Base-by-base conservation (phyloP, 257 asterid species). In the Rehmannia glutinosa region DNA sequence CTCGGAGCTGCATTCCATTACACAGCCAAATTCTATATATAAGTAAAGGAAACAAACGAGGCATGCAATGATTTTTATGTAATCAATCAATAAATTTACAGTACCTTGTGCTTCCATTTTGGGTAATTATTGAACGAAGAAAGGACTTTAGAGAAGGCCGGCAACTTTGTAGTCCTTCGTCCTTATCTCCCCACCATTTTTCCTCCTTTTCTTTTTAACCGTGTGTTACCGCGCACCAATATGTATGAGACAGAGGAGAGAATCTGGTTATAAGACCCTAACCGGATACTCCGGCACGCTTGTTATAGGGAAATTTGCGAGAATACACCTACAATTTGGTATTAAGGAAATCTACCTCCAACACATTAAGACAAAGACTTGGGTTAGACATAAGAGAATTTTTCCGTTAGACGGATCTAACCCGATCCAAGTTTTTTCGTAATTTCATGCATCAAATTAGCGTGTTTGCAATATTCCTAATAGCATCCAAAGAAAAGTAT, bases 31-130 rank as follows among this genome's bases (percentile, higher is more conserved):
- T 23, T 50, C 16, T 2, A 51, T 23, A 47, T 39, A 55, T 8
- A 27, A 52, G 35, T 20, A 51, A 25, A 12, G 35, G 39, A 8
- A 17, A 38, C 13, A 30, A 49, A 45, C 21, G 8, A 15, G 3
- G 17, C 21, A 47, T 6, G 33, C 10, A 60, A 19, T 25, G 6
- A 63, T 17, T 35, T 36, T 54, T 0, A 39, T 5, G 11, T 3
- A 75, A 52, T 51, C 8, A 42, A 57, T 20, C 49, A 39, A 3
- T 1, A 17, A 4, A n/a, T 27, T 17, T 47, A 0, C n/a, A 30
- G 41, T 49, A 93, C 99, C 97, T 90, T 84, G 58, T 80, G 70
- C 68, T 86, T 93, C 96, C 97, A 90, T 19, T 72, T 77, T 59
- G 91, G 71, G 70, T 80, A 83, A 69, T 83, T 89, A 72, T 80